These are phyloP conservation scores for Asterionellopsis glacialis DNA, from an alignment of 108 stramenopile genomes.

Conservation along the genomic window DNA sequence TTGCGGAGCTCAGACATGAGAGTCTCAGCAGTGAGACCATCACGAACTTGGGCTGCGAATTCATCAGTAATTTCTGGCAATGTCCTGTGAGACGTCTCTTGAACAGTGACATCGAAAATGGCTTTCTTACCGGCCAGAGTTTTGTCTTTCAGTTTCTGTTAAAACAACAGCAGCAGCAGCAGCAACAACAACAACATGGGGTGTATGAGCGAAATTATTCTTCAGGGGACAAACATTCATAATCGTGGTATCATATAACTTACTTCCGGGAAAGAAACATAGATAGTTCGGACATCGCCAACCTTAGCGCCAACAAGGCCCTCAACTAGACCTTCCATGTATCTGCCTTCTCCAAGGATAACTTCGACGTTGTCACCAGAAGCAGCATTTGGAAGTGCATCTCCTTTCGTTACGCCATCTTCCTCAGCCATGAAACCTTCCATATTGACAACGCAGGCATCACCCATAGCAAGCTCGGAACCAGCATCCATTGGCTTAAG, in stretches of 20 bases:
- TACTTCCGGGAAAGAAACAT: conserved; percentile 76
- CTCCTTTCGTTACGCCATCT: conserved; percentile 59
- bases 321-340: conserved; percentile 86
- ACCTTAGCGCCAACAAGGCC: conserved; percentile 81
- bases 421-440: conserved; percentile 74
- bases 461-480: conserved; percentile 59
- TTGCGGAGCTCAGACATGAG: conserved; percentile 77
- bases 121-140: conserved; percentile 84
- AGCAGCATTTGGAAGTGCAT: conserved; percentile 79
- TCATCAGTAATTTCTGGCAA: conserved; percentile 88
- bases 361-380: conserved; percentile 84
- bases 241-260: conserved; percentile 14
- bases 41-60: conserved; percentile 79
- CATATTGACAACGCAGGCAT: conserved; percentile 84
- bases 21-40: conserved; percentile 73
- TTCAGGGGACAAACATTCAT: no score
- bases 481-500: conserved; percentile 53
- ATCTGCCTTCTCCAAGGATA: conserved; percentile 73
- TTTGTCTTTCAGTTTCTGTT: conserved; percentile 73
- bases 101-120: conserved; percentile 85
- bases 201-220: no score
- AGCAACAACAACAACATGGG: no score
- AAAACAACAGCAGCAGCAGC: no score
- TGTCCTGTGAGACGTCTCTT: conserved; percentile 63
- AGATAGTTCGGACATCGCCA: conserved; percentile 55